Evolutionary conservation across 805 yeast species (phyloP).

Genomic region (Candida stauntonica): DNA sequence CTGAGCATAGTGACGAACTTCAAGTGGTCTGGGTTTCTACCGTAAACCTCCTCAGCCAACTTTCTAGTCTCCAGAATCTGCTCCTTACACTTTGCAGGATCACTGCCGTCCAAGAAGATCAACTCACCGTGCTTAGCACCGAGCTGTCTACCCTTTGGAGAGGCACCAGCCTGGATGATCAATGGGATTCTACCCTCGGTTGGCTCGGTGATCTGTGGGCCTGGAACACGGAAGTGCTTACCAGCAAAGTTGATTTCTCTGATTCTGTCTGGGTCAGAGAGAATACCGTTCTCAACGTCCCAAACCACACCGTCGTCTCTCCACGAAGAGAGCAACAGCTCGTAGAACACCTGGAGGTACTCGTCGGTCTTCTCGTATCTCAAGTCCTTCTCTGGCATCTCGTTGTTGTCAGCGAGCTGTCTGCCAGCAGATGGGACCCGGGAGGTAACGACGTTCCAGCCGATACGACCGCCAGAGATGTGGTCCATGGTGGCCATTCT

Average conservation of each 20-base stretch:
- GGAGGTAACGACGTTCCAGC: conserved; percentile 47
- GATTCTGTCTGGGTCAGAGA: conserved; percentile 37
- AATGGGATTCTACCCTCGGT: conserved; percentile 44
- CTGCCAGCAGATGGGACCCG: conserved; percentile 41
- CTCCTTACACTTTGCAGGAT: conserved; percentile 30
- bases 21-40: conserved; percentile 36
- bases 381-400: conserved; percentile 38
- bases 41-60: conserved; percentile 33
- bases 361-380: conserved; percentile 43
- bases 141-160: conserved; percentile 36
- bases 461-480: conserved; percentile 42
- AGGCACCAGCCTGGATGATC: conserved; percentile 43
- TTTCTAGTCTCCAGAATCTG: conserved; percentile 33
- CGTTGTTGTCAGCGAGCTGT: conserved; percentile 35
- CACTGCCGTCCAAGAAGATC: conserved; percentile 34
- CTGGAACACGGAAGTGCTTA: conserved; percentile 35
- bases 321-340: conserved; percentile 41
- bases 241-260: conserved; percentile 41
- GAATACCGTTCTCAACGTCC: conserved; percentile 29
- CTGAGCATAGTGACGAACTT: conserved; percentile 38
- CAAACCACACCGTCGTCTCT: conserved; percentile 37
- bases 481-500: conserved; percentile 44
- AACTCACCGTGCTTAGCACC: conserved; percentile 45
- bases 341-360: conserved; percentile 39
- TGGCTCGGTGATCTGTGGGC: conserved; percentile 41